Conservation (phyloP, 768 basidiomycete genomes). For the Cystobasidium onofrii region DNA sequence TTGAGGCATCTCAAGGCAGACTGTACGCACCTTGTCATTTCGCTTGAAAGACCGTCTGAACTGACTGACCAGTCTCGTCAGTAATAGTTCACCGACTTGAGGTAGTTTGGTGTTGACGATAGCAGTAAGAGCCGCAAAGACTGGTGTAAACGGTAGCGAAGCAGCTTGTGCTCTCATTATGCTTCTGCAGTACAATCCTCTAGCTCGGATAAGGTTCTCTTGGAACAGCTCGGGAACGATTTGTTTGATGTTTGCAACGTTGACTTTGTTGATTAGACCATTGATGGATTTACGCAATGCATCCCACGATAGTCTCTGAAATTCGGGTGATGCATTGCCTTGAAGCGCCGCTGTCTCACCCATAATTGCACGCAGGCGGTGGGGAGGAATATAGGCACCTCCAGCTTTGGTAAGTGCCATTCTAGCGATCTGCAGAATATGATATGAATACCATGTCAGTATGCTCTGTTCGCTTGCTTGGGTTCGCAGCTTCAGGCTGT, state of each 20-base stretch:
- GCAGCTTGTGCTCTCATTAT: slow-evolving; percentile 97
- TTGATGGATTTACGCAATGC: slow-evolving; percentile 94
- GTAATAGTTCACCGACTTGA: slow-evolving; percentile 83
- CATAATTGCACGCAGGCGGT: slow-evolving; percentile 70
- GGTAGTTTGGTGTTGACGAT: slow-evolving; percentile 97
- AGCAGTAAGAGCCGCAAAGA: slow-evolving; percentile 86
- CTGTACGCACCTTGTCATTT: slow-evolving; percentile 75
- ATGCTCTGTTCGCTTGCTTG: background rate
- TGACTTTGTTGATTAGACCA: slow-evolving; percentile 89
- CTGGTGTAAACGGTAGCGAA: slow-evolving; percentile 94
- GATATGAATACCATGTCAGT: background rate
- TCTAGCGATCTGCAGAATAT: slow-evolving; percentile 38
- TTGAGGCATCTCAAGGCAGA: slow-evolving; percentile 11
- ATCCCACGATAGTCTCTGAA: slow-evolving; percentile 94
- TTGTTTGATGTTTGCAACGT: slow-evolving; percentile 39
- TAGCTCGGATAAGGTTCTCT: slow-evolving; percentile 85
- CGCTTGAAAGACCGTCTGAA: slow-evolving; percentile 90
- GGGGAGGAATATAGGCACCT: slow-evolving; percentile 94
- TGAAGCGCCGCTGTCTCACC: slow-evolving; percentile 64
- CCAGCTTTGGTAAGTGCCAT: slow-evolving; percentile 57
- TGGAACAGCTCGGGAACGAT: slow-evolving; percentile 56
- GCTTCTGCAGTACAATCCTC: slow-evolving; percentile 83
- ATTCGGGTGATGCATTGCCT: slow-evolving; percentile 79
- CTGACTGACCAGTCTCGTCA: slow-evolving; percentile 84
- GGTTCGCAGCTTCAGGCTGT: background rate